Conservation (phyloP, 169 alveolate genomes). For the Plasmodium ovale region DNA sequence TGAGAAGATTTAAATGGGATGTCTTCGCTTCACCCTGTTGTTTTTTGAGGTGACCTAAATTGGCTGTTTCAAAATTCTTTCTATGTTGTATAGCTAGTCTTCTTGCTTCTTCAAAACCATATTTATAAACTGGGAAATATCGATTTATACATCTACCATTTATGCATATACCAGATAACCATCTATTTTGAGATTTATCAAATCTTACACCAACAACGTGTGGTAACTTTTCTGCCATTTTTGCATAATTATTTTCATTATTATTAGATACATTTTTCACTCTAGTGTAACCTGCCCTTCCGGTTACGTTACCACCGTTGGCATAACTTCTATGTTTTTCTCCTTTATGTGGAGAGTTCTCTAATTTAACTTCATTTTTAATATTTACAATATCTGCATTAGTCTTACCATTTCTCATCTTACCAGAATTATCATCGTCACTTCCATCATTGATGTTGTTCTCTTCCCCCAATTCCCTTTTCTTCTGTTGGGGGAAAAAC, state of each 20-base stretch:
- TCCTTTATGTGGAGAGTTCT: conserved; percentile 12
- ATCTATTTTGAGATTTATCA: conserved; percentile 86
- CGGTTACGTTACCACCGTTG: conserved; percentile 6
- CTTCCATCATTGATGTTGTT: neutral
- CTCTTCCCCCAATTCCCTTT: neutral
- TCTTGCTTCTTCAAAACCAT: conserved; percentile 85
- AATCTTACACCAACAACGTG: conserved; percentile 85
- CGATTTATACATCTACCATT: conserved; percentile 82
- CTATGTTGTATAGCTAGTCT: conserved; percentile 84
- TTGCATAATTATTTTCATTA: conserved; percentile 74
- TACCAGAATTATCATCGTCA: conserved; percentile 21
- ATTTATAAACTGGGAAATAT: conserved; percentile 83
- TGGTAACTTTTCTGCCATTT: conserved; percentile 75
- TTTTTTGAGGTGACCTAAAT: conserved; percentile 62
- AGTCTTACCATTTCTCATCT: neutral
- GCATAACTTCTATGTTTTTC: conserved; percentile 29
- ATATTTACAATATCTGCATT: conserved; percentile 23
- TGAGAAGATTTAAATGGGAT: conserved; percentile 55
- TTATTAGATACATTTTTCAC: conserved; percentile 31
- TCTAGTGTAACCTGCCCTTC: neutral
- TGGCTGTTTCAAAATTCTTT: conserved; percentile 76
- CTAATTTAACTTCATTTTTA: conserved; percentile 50
- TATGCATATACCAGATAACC: conserved; percentile 83
- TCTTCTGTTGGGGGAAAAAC: neutral
- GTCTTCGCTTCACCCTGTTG: conserved; percentile 76